phyloP scores from a whole-genome alignment of 2,329 filamentous ascomycete species.

The Corinectria fuckeliana region DNA sequence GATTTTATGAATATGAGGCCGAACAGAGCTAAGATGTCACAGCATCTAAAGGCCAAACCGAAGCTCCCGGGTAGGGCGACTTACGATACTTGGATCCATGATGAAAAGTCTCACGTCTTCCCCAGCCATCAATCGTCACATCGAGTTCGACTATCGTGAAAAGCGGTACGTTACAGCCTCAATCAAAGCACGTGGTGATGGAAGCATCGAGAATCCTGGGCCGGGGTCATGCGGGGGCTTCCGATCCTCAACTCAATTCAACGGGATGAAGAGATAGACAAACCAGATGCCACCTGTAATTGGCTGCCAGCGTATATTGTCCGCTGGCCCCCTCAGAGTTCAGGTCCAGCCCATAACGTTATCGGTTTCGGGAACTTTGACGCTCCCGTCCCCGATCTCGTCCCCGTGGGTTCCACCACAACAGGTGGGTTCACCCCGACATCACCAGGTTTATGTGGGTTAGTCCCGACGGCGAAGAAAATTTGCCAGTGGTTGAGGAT shows the following conservation, averaged over 20 bases:
- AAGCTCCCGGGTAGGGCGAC: neutral
- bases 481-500: neutral
- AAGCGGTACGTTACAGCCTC: too few relatives aligned
- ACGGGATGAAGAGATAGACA: neutral
- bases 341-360: too few relatives aligned
- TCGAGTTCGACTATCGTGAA: too few relatives aligned
- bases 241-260: too few relatives aligned
- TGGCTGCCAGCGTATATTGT: too few relatives aligned
- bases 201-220: too few relatives aligned
- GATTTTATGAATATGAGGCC: neutral
- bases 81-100: too few relatives aligned
- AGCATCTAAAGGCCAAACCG: neutral
- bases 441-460: neutral
- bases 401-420: neutral
- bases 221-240: too few relatives aligned
- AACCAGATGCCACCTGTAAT: too few relatives aligned
- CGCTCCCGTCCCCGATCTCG: neutral
- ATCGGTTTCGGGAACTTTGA: neutral
- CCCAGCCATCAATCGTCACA: too few relatives aligned
- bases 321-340: too few relatives aligned
- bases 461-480: neutral
- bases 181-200: too few relatives aligned
- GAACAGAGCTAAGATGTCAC: neutral
- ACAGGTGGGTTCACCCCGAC: neutral
- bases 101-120: neutral